A percentile compares a stretch with the other conserved stretches of the same genome.
These are phyloP conservation scores for Paramecium biaurelia DNA, from an alignment of 73 alveolate species.

Conservation along the genomic window DNA sequence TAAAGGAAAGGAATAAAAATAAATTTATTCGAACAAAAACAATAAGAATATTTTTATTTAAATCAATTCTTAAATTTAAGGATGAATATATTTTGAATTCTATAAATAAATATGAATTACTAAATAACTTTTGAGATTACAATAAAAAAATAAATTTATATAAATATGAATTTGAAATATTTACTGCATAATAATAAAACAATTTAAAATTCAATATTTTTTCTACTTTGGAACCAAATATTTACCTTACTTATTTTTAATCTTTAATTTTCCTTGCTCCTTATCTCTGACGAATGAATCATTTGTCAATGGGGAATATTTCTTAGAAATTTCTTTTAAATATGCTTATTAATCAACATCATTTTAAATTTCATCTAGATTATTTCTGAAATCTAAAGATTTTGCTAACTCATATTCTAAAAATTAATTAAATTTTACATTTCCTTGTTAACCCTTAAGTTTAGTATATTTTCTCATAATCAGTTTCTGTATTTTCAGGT, in stretches of 20 bases:
- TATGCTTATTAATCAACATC: background rate
- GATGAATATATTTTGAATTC: too few species aligned
- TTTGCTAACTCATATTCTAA: background rate
- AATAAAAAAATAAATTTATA: background rate
- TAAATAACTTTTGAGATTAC: background rate
- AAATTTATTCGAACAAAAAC: too few species aligned
- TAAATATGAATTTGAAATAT: background rate
- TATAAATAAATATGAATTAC: too few species aligned
- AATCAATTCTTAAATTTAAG: too few species aligned
- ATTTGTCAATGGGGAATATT: background rate
- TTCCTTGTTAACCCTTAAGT: background rate
- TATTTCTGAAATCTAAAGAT: conserved; percentile 5
- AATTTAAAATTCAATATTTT: background rate
- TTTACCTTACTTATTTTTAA: background rate
- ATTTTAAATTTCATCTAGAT: conserved; percentile 15
- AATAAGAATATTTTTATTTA: too few species aligned
- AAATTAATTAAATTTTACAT: background rate
- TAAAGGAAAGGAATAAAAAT: too few species aligned
- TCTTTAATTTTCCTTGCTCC: background rate
- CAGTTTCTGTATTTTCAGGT: background rate
- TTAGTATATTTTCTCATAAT: background rate
- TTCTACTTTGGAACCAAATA: background rate
- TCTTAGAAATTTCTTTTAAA: background rate
- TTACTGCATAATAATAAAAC: background rate
- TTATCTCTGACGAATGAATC: background rate